These are phyloP conservation scores for Lipomyces japonicus DNA, from an alignment of 805 yeast species.

Conservation along the genomic window DNA sequence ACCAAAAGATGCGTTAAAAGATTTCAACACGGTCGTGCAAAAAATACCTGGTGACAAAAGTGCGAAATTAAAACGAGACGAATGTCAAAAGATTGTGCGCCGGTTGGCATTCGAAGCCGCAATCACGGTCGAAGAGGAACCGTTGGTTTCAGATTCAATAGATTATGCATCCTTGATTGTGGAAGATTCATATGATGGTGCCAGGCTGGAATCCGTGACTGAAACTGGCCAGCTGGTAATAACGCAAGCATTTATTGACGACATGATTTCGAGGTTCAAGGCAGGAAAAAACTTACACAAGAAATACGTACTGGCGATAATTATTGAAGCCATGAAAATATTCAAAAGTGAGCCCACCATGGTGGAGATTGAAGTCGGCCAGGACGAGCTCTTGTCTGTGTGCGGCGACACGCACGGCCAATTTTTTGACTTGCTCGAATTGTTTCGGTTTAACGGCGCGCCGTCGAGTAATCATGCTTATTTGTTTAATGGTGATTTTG, in stretches of 20 bases:
- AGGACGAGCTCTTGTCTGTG: constrained; percentile 58
- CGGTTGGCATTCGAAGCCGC: constrained; percentile 81
- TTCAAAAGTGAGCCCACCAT: constrained; percentile 66
- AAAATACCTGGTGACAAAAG: constrained; percentile 64
- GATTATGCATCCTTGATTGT: constrained; percentile 45
- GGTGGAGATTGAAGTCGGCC: constrained; percentile 56
- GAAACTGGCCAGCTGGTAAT: constrained; percentile 37
- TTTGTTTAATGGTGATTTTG: constrained; percentile 94
- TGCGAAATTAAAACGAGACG: constrained; percentile 59
- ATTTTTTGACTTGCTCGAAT: constrained; percentile 79
- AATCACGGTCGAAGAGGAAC: constrained; percentile 66
- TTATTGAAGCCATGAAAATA: constrained; percentile 64
- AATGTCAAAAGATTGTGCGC: constrained; percentile 62
- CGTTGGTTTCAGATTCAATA: constrained; percentile 46
- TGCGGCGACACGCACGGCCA: constrained; percentile 99
- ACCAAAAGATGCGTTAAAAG: constrained; percentile 68
- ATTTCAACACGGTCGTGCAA: constrained; percentile 59
- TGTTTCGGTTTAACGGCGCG: constrained; percentile 70
- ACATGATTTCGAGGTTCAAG: constrained; percentile 68
- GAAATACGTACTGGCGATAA: constrained; percentile 75
- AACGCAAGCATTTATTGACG: constrained; percentile 53
- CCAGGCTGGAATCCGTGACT: constrained; percentile 41
- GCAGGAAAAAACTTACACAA: constrained; percentile 72
- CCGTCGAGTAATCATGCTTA: constrained; percentile 67
- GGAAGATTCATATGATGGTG: constrained; percentile 61